Conservation (phyloP, 2,329 filamentous ascomycete genomes). For the Fusarium scirpi region DNA sequence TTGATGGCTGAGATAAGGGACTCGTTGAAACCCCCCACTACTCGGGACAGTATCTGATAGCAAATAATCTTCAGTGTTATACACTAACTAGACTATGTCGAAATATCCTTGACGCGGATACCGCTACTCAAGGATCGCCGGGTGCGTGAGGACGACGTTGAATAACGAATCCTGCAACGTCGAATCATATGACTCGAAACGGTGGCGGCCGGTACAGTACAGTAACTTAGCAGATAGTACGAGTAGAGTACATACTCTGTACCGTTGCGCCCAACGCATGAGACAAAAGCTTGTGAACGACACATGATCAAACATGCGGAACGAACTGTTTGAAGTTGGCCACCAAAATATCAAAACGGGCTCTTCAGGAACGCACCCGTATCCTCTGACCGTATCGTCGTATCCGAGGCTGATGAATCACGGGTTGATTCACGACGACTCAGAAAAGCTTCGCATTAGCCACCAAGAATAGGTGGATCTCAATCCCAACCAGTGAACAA, state of each 20-base stretch:
- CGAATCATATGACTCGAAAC: slow-evolving; percentile 41
- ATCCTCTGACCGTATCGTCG: slow-evolving; percentile 7
- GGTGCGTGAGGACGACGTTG: slow-evolving; percentile 19
- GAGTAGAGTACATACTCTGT: slow-evolving; percentile 4
- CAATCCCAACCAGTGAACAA: slow-evolving; percentile 1
- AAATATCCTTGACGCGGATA: background rate
- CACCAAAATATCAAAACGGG: slow-evolving; percentile 13
- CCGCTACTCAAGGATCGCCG: slow-evolving; percentile 22
- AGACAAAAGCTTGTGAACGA: slow-evolving; percentile 24
- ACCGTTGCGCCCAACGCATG: slow-evolving; percentile 27
- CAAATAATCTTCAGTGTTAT: background rate
- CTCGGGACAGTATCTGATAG: background rate
- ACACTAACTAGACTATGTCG: background rate
- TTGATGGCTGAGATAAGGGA: background rate
- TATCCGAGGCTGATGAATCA: slow-evolving; percentile 35
- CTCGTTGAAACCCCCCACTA: background rate
- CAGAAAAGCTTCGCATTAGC: slow-evolving; percentile 25
- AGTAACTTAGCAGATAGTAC: slow-evolving; percentile 7
- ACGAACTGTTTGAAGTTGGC: slow-evolving; percentile 16
- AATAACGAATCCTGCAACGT: slow-evolving; percentile 4
- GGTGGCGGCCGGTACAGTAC: slow-evolving; percentile 9
- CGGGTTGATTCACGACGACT: slow-evolving; percentile 39
- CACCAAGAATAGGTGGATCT: slow-evolving; percentile 11
- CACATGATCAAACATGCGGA: slow-evolving; percentile 36
- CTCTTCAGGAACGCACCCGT: slow-evolving; percentile 17